Evolutionary conservation across 192 early-diverging fungal species (phyloP), one percentile per base, ranked within the genome.

Genomic region (Gryganskiella cystojenkinii): DNA sequence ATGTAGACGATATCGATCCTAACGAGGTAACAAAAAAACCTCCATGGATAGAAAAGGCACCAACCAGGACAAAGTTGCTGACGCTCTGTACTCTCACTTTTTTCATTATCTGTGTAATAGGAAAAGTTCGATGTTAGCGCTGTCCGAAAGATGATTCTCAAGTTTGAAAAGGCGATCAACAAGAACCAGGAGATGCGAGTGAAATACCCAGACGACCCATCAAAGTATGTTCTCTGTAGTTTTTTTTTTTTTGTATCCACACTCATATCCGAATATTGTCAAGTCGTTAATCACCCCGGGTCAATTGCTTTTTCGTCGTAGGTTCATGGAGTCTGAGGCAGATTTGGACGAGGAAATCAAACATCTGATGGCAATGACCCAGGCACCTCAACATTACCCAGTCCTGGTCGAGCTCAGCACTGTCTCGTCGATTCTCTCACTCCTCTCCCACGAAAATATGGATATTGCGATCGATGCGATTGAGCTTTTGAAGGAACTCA

Each of bases 241-340:
- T 25, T 3, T 25, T 10, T 10, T n/a, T 2, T 19, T n/a, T n/a
- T n/a, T n/a, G n/a, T n/a, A 43, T 60, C 3, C 33, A 10, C 30
- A 24, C 3, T 31, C 5, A 47, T 20, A 8, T 14, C 22, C 2
- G 24, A 17, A 9, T 65, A 3, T 51, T 10, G 15, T 3, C 31
- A n/a, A 6, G 30, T 19, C 19, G 22, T 13, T 13, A 22, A 28
- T 56, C 22, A 7, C 10, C 28, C 27, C 50, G 14, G 10, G 5
- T 3, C 27, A 17, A 14, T 61, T 22, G 24, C 11, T 14, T 25
- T 8, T 20, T 19, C 9, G 35, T 10, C 45, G 56, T 66, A 82
- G 86, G 53, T 99, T 99, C 80, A 93, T 97, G 69, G 96, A 98
- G 58, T 98, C 96, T 28, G 98, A 99, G 78, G 90, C 94, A 11